Base-by-base conservation (phyloP, 106 monocot genomes). In the Gastrodia elata region DNA sequence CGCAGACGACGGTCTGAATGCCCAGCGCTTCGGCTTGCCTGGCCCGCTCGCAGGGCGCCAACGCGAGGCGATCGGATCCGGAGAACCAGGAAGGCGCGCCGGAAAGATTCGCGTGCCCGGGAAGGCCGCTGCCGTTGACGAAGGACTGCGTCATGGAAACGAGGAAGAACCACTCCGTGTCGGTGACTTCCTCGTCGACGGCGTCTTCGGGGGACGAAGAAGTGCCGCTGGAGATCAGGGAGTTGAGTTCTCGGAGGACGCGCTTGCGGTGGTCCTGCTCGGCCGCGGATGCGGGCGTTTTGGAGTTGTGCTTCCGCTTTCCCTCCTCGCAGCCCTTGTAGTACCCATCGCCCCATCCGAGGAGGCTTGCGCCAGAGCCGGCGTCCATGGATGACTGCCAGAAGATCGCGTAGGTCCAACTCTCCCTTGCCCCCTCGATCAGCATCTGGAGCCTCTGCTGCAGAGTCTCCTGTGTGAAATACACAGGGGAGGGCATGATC, bases 301-400 rank as follows among this genome's bases (percentile, higher is more conserved):
- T 11, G 28, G 30, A 7, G 28, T 36, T 48, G 41, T n/a, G 73
- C 78, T 81, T 84, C 61, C 64, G 71, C 82, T 82, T 84, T 57
- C 82, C 84, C 42, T 91, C 82, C 58, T 88, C 87, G 81, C 71
- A 71, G 37, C 87, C 90, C 64, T 80, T 87, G 76, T 94, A 90
- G 80, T 88, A 94, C 3, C 93, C 93, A 64, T 90, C 93, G 18
- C 93, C 93, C 93, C 93, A 94, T 18, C 85, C 90, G 34, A 94
- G 85, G 20, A 87, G 67, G 0, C 81, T 77, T 0, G 78, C 65
- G 26, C 74, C 87, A 27, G 86, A 39, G 61, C 75, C 22, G 11
- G 41, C 28, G 56, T 94, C 93, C 8, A 84, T 38, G 44, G 85
- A 82, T n/a, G 83, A 90, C 61, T 90, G 87, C 93, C 93, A 94